phyloP scores from a whole-genome alignment of 2,329 filamentous ascomycete genomes.

The Phyllosticta citriasiana region DNA sequence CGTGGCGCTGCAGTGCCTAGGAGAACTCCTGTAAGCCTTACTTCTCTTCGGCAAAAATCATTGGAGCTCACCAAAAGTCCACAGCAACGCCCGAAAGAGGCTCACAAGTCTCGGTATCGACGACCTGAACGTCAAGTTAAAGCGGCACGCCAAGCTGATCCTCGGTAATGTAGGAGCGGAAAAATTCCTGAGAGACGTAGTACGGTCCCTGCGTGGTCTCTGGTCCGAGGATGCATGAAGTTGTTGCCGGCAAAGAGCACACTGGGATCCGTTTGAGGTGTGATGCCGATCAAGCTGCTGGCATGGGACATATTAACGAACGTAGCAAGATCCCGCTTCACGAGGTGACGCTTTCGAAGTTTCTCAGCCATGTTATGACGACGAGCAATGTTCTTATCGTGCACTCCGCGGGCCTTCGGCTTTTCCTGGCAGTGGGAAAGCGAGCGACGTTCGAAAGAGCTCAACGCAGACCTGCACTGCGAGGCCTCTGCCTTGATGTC shows the following conservation, averaged over 20 bases:
- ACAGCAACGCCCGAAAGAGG: constrained; percentile 39
- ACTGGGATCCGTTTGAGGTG: constrained; percentile 18
- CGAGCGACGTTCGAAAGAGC: constrained; percentile 2
- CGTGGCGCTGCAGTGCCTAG: constrained; percentile 27
- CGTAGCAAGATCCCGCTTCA: constrained; percentile 15
- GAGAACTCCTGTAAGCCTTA: neutral
- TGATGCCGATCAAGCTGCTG: constrained; percentile 22
- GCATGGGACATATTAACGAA: constrained; percentile 18
- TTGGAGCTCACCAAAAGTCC: constrained; percentile 38
- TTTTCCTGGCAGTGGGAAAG: constrained; percentile 32
- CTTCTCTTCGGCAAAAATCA: no score
- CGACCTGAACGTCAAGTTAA: constrained; percentile 43
- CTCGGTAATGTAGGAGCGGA: constrained; percentile 41
- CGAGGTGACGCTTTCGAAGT: constrained; percentile 26
- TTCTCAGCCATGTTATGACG: constrained; percentile 30
- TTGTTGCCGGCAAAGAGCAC: constrained; percentile 24
- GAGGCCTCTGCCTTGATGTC: constrained; percentile 26
- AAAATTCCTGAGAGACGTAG: constrained; percentile 29
- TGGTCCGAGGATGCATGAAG: constrained; percentile 24
- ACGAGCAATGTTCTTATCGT: constrained; percentile 32
- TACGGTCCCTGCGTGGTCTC: constrained; percentile 26
- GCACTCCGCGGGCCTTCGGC: constrained; percentile 29
- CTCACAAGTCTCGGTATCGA: constrained; percentile 46
- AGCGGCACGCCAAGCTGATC: constrained; percentile 39
- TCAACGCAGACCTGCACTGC: constrained; percentile 26